A percentile compares a stretch with the other conserved stretches of the same genome.
Conservation (phyloP, 768 basidiomycete genomes). For the Cystobasidium onofrii region DNA sequence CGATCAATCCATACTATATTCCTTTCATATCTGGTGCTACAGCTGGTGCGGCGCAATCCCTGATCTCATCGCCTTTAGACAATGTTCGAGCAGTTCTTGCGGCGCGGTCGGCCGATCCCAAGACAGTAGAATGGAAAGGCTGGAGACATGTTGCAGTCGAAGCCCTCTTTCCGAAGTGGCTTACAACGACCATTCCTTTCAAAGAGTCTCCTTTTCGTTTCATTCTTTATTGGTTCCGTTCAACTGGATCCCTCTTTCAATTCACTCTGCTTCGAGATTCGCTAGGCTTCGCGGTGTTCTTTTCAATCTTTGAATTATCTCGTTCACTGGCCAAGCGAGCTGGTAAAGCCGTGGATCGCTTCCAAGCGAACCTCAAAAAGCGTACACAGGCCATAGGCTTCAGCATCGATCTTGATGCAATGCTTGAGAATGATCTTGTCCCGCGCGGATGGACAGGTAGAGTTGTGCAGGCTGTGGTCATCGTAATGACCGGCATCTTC, state of each 20-base stretch:
- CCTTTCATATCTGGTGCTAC: constrained; percentile 38
- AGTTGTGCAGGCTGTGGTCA: constrained; percentile 27
- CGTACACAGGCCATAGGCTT: constrained; percentile 5
- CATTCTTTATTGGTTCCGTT: constrained; percentile 30
- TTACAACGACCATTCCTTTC: not conserved
- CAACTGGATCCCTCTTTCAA: constrained; percentile 35
- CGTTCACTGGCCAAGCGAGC: constrained; percentile 26
- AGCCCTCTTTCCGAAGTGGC: constrained; percentile 3
- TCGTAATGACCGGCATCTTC: constrained; percentile 22
- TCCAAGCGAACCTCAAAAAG: constrained; percentile 15
- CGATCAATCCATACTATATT: constrained; percentile 20
- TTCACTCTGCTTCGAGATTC: constrained; percentile 37
- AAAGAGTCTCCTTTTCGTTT: not conserved
- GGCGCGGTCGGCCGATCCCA: constrained; percentile 3
- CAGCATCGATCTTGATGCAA: constrained; percentile 3
- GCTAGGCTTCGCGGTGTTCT: constrained; percentile 40
- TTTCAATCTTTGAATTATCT: constrained; percentile 38
- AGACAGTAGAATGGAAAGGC: constrained; percentile 18
- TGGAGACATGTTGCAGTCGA: not conserved
- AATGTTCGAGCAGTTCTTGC: constrained; percentile 40
- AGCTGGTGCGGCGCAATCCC: constrained; percentile 39
- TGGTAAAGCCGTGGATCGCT: constrained; percentile 30
- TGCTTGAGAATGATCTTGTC: constrained; percentile 21
- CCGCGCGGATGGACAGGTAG: constrained; percentile 18
- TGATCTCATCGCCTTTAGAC: constrained; percentile 40